phyloP scores from a whole-genome alignment of 345 rosid genomes.

The Brassica juncea region DNA sequence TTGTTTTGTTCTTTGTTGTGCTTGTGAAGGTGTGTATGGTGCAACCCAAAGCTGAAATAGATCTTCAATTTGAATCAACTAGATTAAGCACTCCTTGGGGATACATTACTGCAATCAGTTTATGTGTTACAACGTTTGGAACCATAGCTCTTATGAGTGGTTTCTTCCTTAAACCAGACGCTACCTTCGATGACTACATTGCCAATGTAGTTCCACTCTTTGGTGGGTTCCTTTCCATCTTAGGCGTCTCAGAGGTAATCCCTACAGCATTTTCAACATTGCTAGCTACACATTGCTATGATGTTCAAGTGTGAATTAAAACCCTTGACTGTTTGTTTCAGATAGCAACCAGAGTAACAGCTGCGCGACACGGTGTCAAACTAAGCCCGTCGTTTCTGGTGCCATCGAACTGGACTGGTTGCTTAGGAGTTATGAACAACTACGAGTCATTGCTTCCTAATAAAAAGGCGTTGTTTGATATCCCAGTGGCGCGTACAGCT shows the following conservation, averaged over 20 bases:
- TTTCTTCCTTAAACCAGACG: conserved; percentile 84
- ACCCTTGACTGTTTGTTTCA: conserved; percentile 36
- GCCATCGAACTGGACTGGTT: conserved; percentile 96
- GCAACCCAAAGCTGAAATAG: conserved; percentile 87
- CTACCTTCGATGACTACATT: conserved; percentile 80
- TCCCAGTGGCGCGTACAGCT: conserved; percentile 88
- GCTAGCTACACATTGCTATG: background rate
- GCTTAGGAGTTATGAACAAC: conserved; percentile 90
- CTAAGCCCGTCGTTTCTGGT: conserved; percentile 91
- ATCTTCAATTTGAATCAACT: conserved; percentile 82
- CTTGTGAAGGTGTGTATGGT: conserved; percentile 78
- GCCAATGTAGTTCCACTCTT: conserved; percentile 80
- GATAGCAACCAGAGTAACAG: conserved; percentile 83
- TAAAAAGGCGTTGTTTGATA: conserved; percentile 79
- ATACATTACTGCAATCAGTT: conserved; percentile 57
- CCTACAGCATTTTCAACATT: background rate
- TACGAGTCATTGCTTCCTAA: conserved; percentile 88
- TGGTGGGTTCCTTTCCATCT: conserved; percentile 75
- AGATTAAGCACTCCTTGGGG: conserved; percentile 90
- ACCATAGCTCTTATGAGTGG: conserved; percentile 91
- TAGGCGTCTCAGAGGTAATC: conserved; percentile 87
- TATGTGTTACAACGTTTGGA: conserved; percentile 83
- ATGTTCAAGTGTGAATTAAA: background rate
- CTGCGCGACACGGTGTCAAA: conserved; percentile 68
- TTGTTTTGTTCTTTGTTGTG: conserved; percentile 26